Evolutionary conservation across 495 filamentous ascomycete species (phyloP).

Genomic region (Neurospora sp.): DNA sequence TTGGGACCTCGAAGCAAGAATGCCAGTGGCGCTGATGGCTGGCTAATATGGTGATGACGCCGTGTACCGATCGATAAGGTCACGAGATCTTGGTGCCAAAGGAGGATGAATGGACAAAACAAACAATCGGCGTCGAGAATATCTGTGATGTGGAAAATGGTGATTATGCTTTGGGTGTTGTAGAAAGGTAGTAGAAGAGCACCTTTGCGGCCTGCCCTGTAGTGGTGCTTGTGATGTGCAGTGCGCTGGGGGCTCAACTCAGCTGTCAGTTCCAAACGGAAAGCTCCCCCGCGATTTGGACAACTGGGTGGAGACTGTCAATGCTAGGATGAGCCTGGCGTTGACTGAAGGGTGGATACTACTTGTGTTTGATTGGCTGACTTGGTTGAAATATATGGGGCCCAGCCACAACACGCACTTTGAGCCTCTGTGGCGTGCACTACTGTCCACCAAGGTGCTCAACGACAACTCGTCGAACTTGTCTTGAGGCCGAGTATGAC

Average conservation of each 20-base stretch:
- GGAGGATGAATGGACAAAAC: background rate
- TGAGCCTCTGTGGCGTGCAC: background rate
- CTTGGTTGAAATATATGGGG: background rate
- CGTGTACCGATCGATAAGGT: background rate
- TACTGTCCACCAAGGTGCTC: background rate
- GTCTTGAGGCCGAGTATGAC: no score
- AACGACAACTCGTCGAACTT: background rate
- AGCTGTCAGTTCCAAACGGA: background rate
- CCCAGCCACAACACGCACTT: background rate
- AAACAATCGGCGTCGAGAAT: background rate
- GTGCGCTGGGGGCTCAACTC: background rate
- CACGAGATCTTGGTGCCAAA: background rate
- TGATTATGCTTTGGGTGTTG: background rate
- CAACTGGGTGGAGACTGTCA: background rate
- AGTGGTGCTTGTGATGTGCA: background rate
- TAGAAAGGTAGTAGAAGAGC: background rate
- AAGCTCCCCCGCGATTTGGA: constrained; percentile 10
- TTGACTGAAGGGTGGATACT: background rate
- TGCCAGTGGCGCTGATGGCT: background rate
- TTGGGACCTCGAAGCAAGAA: background rate
- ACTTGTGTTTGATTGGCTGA: background rate
- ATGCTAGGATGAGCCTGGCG: background rate
- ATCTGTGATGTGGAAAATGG: background rate
- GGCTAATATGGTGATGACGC: background rate
- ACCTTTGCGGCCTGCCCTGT: background rate